Evolutionary conservation across 2,329 filamentous ascomycete genomes (phyloP).

Genomic region (Septoria linicola): DNA sequence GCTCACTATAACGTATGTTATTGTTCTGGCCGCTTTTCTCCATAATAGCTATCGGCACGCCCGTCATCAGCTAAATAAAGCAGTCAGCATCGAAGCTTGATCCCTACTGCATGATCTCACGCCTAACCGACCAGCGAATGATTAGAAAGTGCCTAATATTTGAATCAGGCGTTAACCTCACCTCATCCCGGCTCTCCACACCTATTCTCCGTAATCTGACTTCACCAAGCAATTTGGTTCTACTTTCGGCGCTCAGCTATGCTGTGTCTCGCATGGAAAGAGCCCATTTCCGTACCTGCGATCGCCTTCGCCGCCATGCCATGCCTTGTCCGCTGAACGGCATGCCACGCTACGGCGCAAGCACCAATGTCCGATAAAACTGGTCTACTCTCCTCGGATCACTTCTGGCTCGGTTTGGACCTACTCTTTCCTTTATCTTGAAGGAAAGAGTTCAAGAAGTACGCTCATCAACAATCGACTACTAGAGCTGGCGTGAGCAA

Average conservation of each 20-base stretch:
- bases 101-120: too few relatives aligned
- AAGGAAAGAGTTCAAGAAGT: background rate
- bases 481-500: background rate
- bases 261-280: constrained; percentile 5
- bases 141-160: background rate
- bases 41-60: too few relatives aligned
- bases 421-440: background rate
- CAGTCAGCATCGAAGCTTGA: too few relatives aligned
- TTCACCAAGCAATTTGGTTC: constrained; percentile 10
- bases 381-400: background rate
- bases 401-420: background rate
- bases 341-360: constrained; percentile 10
- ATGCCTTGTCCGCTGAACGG: constrained; percentile 2
- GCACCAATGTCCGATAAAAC: constrained; percentile 12
- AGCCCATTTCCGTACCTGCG: constrained; percentile 8
- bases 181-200: constrained; percentile 7
- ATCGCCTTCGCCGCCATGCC: constrained; percentile 6
- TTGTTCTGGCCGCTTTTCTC: too few relatives aligned
- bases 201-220: constrained; percentile 6
- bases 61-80: too few relatives aligned
- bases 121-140: too few relatives aligned
- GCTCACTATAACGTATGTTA: too few relatives aligned
- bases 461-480: background rate
- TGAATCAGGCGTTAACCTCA: constrained; percentile 2
- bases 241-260: constrained; percentile 14